These are phyloP conservation scores for Fusarium compactum DNA, from an alignment of 2,329 filamentous ascomycete species.

Conservation along the genomic window DNA sequence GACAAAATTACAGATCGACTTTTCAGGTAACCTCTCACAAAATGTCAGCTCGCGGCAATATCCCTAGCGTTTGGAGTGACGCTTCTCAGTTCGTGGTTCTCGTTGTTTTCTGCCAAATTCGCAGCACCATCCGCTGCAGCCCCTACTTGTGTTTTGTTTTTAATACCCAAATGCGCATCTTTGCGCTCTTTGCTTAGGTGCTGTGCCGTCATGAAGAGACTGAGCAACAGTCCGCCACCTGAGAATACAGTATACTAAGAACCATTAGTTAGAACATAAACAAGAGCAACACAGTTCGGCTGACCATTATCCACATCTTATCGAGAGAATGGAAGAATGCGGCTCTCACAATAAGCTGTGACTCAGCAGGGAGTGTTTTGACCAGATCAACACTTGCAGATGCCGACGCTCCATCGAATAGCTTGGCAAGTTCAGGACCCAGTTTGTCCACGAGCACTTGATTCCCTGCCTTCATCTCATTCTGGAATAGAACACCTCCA, in stretches of 20 bases:
- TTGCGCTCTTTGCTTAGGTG: constrained; percentile 42
- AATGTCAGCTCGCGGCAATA: background rate
- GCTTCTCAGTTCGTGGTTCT: background rate
- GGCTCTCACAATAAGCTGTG: constrained; percentile 41
- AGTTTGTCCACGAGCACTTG: constrained; percentile 59
- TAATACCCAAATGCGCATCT: constrained; percentile 36
- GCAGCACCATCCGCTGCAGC: background rate
- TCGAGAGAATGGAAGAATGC: constrained; percentile 45
- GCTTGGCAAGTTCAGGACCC: constrained; percentile 57
- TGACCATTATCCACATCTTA: constrained; percentile 49
- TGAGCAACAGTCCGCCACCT: constrained; percentile 22
- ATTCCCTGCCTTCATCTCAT: constrained; percentile 68
- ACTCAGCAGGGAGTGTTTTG: constrained; percentile 31
- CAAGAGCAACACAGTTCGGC: background rate
- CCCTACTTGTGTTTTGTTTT: background rate
- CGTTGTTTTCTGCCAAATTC: background rate
- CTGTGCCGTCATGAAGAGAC: constrained; percentile 42
- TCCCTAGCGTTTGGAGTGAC: background rate
- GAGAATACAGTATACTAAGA: constrained; percentile 42
- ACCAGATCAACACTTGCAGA: constrained; percentile 69
- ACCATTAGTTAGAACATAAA: no score
- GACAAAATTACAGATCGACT: background rate
- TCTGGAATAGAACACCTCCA: constrained; percentile 78
- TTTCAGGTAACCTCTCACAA: background rate
- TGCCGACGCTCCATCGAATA: constrained; percentile 66